Evolutionary conservation across 371 early-diverging fungal species (phyloP).

Genomic region (Rhizopus microsporus): DNA sequence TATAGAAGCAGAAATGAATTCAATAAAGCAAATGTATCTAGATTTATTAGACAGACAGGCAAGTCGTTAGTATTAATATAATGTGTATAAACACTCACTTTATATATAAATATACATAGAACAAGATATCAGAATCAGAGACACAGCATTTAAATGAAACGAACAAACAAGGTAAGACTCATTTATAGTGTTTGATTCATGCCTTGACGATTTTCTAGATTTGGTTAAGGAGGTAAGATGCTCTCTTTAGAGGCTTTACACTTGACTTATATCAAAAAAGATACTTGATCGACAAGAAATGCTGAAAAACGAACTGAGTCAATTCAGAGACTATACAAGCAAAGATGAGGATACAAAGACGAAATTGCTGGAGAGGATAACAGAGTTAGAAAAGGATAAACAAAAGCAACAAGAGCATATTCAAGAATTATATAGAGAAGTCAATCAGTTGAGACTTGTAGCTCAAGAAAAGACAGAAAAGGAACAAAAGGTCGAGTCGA

Average conservation of each 20-base stretch:
- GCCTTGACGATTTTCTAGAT: too few relatives aligned
- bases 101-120: conserved; percentile 4
- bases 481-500: conserved; percentile 6
- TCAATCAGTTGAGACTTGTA: too few relatives aligned
- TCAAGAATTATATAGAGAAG: conserved; percentile 9
- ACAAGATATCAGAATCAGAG: conserved; percentile 8
- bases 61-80: conserved; percentile 13
- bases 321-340: conserved; percentile 7
- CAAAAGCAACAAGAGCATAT: conserved; percentile 27
- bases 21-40: conserved; percentile 47
- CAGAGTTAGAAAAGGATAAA: conserved; percentile 38
- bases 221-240: too few relatives aligned
- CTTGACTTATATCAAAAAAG: not conserved
- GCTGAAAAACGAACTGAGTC: not conserved
- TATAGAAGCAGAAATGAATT: conserved; percentile 42
- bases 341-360: conserved; percentile 17
- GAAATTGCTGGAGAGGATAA: conserved; percentile 25
- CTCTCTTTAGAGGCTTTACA: not conserved
- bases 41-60: conserved; percentile 37
- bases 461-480: conserved; percentile 18
- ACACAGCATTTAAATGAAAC: too few relatives aligned
- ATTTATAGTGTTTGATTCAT: too few relatives aligned
- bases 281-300: conserved; percentile 1
- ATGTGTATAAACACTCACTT: not conserved
- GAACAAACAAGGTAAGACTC: too few relatives aligned